Conservation (phyloP, 208 protist genomes). For the Blechomonas ayalai region DNA sequence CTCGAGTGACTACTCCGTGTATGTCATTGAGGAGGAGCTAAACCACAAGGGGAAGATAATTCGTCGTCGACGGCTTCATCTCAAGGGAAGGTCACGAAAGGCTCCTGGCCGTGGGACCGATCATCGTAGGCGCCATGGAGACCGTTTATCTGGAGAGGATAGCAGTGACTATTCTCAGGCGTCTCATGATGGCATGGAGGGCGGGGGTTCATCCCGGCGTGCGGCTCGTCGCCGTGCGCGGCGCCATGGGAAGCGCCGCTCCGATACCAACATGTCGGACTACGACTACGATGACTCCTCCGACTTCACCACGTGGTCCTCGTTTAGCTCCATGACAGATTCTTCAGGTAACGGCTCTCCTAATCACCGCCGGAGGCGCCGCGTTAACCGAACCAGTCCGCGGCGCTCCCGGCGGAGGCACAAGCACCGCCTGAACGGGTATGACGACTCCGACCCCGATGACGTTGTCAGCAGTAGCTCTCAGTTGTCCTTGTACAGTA, state of each 20-base stretch:
- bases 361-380: constrained; percentile 2
- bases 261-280: no score
- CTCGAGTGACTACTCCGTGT: constrained; percentile 11
- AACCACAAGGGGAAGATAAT: constrained; percentile 26
- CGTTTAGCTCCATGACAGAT: constrained; percentile 5
- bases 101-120: background rate
- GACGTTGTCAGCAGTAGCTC: constrained; percentile 8
- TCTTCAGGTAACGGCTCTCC: background rate
- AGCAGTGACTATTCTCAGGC: background rate
- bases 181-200: constrained; percentile 1
- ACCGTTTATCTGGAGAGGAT: background rate
- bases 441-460: constrained; percentile 2
- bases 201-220: constrained; percentile 1
- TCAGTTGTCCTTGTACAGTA: no score
- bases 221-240: background rate
- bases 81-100: no score
- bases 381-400: no score
- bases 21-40: constrained; percentile 49
- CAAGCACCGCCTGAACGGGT: background rate
- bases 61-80: constrained; percentile 16
- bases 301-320: constrained; percentile 25
- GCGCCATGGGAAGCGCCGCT: background rate
- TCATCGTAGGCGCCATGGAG: background rate
- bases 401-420: background rate
- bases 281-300: constrained; percentile 12